Conservation (phyloP, 352 stramenopile species). For the Pythium inflatum region DNA sequence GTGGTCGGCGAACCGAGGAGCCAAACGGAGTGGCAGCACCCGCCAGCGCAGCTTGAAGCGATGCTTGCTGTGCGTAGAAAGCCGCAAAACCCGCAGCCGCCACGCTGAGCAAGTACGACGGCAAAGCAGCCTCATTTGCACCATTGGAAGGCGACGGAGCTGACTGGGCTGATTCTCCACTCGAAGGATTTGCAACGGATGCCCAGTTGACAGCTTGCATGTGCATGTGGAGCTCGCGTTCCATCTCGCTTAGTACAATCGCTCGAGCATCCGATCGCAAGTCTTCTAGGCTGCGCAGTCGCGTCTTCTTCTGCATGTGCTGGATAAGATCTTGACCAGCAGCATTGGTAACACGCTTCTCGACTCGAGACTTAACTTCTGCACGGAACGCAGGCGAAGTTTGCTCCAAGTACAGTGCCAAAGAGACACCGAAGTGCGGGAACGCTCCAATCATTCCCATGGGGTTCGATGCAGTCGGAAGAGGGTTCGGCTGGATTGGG, state of each 20-base stretch:
- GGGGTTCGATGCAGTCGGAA: conserved; percentile 73
- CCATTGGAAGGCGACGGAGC: neutral
- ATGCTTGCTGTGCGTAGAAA: conserved; percentile 61
- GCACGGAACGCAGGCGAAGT: conserved; percentile 66
- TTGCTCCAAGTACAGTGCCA: conserved; percentile 78
- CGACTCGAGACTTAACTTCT: conserved; percentile 72
- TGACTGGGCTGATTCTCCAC: conserved; percentile 8
- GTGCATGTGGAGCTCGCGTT: conserved; percentile 72
- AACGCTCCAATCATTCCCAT: conserved; percentile 62
- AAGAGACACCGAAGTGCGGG: conserved; percentile 63
- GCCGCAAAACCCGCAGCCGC: conserved; percentile 58
- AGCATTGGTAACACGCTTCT: conserved; percentile 74
- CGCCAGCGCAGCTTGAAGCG: conserved; percentile 38
- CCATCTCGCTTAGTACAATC: conserved; percentile 69
- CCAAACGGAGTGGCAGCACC: conserved; percentile 12
- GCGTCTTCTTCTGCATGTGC: conserved; percentile 87
- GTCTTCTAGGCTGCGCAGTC: conserved; percentile 70
- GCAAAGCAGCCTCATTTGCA: conserved; percentile 33
- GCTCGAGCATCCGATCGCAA: conserved; percentile 66
- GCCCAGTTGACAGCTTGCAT: conserved; percentile 76
- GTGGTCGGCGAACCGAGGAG: conserved; percentile 4
- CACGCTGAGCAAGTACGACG: conserved; percentile 64
- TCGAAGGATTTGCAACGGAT: conserved; percentile 30
- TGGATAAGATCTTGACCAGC: conserved; percentile 75
- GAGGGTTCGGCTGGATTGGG: conserved; percentile 77